These are phyloP conservation scores for Ambrosiella beaveri DNA, from an alignment of 2,329 filamentous ascomycete species.

Conservation along the genomic window DNA sequence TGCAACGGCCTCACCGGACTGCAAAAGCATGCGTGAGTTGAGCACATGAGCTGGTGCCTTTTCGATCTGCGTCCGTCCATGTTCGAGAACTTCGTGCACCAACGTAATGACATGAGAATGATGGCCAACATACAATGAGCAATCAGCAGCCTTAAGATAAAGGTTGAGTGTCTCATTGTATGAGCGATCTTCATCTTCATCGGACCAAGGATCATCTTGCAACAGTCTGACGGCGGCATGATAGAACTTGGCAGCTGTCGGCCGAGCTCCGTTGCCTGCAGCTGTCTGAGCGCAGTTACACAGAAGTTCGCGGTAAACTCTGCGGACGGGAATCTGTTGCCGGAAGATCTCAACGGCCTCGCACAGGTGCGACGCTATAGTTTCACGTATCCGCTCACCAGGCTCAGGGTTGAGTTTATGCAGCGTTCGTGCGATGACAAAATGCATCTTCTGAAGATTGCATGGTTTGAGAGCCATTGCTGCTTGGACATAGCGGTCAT, in stretches of 20 bases:
- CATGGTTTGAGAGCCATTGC: slow-evolving; percentile 52
- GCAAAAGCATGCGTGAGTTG: slow-evolving; percentile 60
- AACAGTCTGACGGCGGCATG: slow-evolving; percentile 60
- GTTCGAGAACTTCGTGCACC: slow-evolving; percentile 51
- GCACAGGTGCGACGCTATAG: slow-evolving; percentile 63
- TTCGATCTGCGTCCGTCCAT: slow-evolving; percentile 56
- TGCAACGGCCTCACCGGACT: slow-evolving; percentile 51
- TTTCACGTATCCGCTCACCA: slow-evolving; percentile 26
- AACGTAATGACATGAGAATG: slow-evolving; percentile 48
- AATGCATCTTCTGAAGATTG: slow-evolving; percentile 69
- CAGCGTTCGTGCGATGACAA: slow-evolving; percentile 66
- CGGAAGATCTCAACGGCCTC: slow-evolving; percentile 61
- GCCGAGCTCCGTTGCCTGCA: slow-evolving; percentile 64
- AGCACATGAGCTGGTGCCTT: slow-evolving; percentile 74
- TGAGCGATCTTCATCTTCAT: slow-evolving; percentile 47
- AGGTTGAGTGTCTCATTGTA: slow-evolving; percentile 77
- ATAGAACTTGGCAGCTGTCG: slow-evolving; percentile 71
- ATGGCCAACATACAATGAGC: slow-evolving; percentile 62
- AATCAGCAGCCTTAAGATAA: slow-evolving; percentile 65
- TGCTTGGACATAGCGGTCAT: slow-evolving; percentile 72
- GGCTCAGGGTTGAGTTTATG: slow-evolving; percentile 50
- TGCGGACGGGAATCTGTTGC: slow-evolving; percentile 38
- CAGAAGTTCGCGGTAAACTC: slow-evolving; percentile 56
- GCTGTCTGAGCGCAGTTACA: slow-evolving; percentile 64
- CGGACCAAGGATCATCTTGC: slow-evolving; percentile 62